phyloP scores from a whole-genome alignment of 257 asterid genomes.

The Salvia miltiorrhiza region DNA sequence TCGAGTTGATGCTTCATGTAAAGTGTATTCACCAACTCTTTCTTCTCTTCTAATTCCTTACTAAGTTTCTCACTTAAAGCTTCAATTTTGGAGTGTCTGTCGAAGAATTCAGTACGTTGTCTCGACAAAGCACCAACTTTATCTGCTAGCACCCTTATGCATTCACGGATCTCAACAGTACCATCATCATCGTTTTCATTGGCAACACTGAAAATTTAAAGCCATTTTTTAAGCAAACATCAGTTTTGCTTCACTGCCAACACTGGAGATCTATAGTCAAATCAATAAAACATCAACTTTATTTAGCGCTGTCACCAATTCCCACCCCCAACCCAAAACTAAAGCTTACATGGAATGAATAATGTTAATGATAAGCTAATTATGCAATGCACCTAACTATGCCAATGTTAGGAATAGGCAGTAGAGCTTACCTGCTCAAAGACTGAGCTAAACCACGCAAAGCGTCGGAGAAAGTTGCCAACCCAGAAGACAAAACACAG shows the following conservation, averaged over 20 bases:
- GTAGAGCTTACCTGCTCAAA: slow-evolving; percentile 51
- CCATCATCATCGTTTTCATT: slow-evolving; percentile 70
- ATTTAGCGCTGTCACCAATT: background rate
- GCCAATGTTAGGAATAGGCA: slow-evolving; percentile 5
- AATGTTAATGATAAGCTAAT: too few relatives aligned
- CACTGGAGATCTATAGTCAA: slow-evolving; percentile 34
- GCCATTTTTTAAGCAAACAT: slow-evolving; percentile 14
- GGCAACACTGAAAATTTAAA: slow-evolving; percentile 45
- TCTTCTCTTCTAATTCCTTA: slow-evolving; percentile 84
- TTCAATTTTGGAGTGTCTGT: slow-evolving; percentile 73
- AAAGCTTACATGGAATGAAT: background rate
- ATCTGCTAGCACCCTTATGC: slow-evolving; percentile 78
- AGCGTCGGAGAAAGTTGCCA: slow-evolving; percentile 60
- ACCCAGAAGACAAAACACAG: slow-evolving; percentile 64
- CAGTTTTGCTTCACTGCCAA: slow-evolving; percentile 32
- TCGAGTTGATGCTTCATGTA: slow-evolving; percentile 82
- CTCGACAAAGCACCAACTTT: slow-evolving; percentile 67
- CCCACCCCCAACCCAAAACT: background rate
- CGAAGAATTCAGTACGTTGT: slow-evolving; percentile 65
- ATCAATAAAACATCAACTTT: slow-evolving; percentile 16
- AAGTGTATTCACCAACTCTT: slow-evolving; percentile 69
- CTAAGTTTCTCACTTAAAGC: slow-evolving; percentile 54
- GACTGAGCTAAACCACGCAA: slow-evolving; percentile 69
- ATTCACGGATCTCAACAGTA: slow-evolving; percentile 73
- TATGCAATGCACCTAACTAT: background rate